Percentiles rank a stretch among this genome's conserved stretches.
phyloP scores from a whole-genome alignment of 257 asterid species.

The Solanum boliviense region DNA sequence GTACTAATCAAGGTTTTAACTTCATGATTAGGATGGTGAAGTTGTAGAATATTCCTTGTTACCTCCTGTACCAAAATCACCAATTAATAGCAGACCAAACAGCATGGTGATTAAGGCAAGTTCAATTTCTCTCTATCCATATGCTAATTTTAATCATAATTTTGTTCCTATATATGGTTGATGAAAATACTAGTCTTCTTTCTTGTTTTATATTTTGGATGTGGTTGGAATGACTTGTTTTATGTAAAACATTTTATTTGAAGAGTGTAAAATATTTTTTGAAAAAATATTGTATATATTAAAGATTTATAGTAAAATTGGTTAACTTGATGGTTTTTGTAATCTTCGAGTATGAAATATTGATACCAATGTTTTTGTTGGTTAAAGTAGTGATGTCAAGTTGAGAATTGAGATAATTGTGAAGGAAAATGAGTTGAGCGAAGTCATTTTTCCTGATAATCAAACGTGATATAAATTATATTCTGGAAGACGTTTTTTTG shows the following conservation, averaged over 20 bases:
- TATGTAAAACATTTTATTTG: not conserved
- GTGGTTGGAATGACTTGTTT: not conserved
- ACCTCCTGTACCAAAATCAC: slow-evolving; percentile 26
- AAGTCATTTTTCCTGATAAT: not conserved
- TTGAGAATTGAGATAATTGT: not conserved
- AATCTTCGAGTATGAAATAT: not conserved
- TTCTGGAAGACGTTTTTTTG: not conserved
- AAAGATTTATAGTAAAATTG: not conserved
- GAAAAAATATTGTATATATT: not conserved
- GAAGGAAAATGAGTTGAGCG: not conserved
- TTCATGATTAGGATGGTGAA: slow-evolving; percentile 28
- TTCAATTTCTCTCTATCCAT: not conserved
- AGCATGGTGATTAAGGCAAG: slow-evolving; percentile 82
- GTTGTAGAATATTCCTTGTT: slow-evolving; percentile 21
- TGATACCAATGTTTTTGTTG: not conserved
- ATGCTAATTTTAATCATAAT: not conserved
- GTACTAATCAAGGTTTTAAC: not conserved
- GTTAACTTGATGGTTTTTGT: not conserved
- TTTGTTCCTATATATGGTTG: not conserved
- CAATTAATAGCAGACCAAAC: slow-evolving; percentile 42
- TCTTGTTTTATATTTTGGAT: not conserved
- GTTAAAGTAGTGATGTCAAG: not conserved
- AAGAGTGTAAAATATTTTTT: not conserved
- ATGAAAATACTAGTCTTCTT: not conserved
- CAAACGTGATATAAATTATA: not conserved